Conservation (phyloP, 139 green algal genomes). For the Chlamydomonas schloesseri region DNA sequence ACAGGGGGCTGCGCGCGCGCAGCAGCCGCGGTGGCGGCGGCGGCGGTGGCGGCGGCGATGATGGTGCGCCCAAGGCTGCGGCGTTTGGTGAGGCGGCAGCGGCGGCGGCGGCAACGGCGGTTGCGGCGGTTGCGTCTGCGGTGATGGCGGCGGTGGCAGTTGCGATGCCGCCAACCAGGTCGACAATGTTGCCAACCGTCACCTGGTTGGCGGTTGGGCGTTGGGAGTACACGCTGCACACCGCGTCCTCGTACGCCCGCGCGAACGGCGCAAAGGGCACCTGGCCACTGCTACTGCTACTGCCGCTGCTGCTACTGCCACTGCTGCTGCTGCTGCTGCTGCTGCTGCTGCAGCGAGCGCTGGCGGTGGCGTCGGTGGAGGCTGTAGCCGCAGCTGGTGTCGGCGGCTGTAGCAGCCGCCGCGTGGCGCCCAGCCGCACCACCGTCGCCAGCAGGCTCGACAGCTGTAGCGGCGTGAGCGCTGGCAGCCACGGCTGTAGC, state of each 20-base stretch:
- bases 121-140: no score
- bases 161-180: not conserved
- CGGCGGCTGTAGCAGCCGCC: not conserved
- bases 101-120: no score
- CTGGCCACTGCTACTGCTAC: no score
- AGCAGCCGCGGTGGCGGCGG: not conserved
- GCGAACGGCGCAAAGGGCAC: not conserved
- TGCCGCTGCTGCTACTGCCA: not conserved
- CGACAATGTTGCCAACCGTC: constrained; percentile 11
- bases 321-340: not conserved
- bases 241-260: not conserved
- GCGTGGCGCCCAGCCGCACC: not conserved
- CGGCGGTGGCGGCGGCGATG: no score
- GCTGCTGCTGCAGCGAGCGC: no score
- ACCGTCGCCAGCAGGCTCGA: not conserved
- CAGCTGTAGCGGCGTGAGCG: constrained; percentile 29
- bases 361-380: not conserved
- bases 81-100: no score
- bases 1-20: not conserved
- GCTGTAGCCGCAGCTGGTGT: not conserved
- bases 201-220: not conserved
- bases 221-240: not conserved
- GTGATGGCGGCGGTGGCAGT: not conserved
- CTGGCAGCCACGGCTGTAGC: not conserved
- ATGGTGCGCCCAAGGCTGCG: no score